Base-by-base conservation (phyloP, 495 filamentous ascomycete genomes). In the Penicillium mononematosum region DNA sequence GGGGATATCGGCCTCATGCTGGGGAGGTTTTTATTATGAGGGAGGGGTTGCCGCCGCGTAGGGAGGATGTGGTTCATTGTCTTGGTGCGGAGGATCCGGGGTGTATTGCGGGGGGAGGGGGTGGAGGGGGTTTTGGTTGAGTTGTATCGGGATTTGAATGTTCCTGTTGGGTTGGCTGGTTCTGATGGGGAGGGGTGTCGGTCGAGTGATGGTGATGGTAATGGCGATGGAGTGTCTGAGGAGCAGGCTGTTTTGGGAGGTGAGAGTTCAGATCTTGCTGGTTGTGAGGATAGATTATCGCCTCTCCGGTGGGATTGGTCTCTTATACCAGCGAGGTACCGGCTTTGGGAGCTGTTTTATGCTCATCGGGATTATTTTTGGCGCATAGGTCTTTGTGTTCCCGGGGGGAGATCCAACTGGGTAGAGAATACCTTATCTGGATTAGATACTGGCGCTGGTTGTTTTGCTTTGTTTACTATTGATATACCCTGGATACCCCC, bases 311-410 rank as follows among this genome's bases (percentile, higher is more conserved):
- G 63, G 53, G 56, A 69, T 16, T 74, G 77, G 58, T 72, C 74
- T 52, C 59, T 72, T 25, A 69, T 92, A 19, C 88, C 89, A 16
- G 69, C 80, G 10, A 73, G 84, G 45, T 86, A 85, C 60, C 86
- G 86, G 67, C 79, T 92, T 10, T 94, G 95, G 90, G 84, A 96
- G 75, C 74, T 96, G n/a, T 88, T 97, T 69, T 92, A 91, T 75
- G 88, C 92, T 16, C 94, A 98, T 75, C 78, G 94, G 51, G 94
- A 98, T 72, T 98, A 98, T 67, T 98, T 98, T 69, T 94, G 91
- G 88, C 75, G 94, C 32, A 65, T 98, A 56, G 94, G 94, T 0
- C 73, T 98, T 43, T 98, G 94, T 75, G 77, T 97, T 5, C 93
- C 93, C 3, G 88, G 88, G 5, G 5, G 90, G 89, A 2, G 90